Evolutionary conservation across 371 early-diverging fungal genomes (phyloP), one percentile per base, ranked within the genome.

Genomic region (Syncephalis fuscata): DNA sequence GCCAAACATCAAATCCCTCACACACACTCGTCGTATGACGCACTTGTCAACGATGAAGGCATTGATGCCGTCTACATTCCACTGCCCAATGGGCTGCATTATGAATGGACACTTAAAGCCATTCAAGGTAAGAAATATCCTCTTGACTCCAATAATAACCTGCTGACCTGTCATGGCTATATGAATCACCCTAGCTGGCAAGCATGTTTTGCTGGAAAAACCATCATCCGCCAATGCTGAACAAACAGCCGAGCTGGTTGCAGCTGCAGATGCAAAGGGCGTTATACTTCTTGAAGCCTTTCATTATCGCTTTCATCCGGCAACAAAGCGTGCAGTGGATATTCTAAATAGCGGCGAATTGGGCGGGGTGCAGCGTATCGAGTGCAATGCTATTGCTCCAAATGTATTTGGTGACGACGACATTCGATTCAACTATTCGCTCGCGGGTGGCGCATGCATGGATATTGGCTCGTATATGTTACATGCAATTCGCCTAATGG

Each of bases 1-100:
- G 45, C 38, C 3, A 52, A 57, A 40, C 46, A 61, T 47, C 56
- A 52, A 15, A 66, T 71, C 48, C 64, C 64, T 17, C 60, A 61
- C 48, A 65, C 58, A 0, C 55, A 58, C 38, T 54, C 44, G 9
- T 45, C 62, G 1, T 73, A 69, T 48, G 63, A 69, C 15, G 66
- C 50, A 2, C 37, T 71, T 16, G 48, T 71, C 40, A 44, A 32
- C 22, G 63, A 64, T 42, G 60, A 64, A 26, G 49, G 45, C 22
- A 56, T 73, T 42, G 66, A 70, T 39, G 69, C 63, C 21, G 64
- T 71, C 37, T 70, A 65, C 55, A 67, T 64, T 42, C 62, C 71
- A 17, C 46, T 64, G 1, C 71, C 73, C 2, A 71, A 66, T 46
- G 58, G 61, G 2, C 57, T 64, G 21, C 71, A 69, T 46, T 55